Evolutionary conservation across 805 yeast species (phyloP), one percentile per base, ranked within the genome.

Genomic region (Candida rishiriensis): DNA sequence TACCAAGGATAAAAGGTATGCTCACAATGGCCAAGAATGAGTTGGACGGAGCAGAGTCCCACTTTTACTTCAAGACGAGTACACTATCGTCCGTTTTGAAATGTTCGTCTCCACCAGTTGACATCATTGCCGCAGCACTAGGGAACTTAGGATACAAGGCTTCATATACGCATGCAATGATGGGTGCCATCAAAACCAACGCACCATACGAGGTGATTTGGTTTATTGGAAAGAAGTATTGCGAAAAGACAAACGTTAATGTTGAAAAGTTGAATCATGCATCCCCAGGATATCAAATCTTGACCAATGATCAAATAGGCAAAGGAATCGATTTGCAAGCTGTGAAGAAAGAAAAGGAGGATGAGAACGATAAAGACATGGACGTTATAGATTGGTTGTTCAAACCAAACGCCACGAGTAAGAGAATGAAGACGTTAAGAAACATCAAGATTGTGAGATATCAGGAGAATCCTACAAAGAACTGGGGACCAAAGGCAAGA

Each of bases 1-100:
- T 76, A 18, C 83, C 85, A 46, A 75, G 99, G 60, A 87, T 93
- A 36, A 81, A 81, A 61, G 98, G 98, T 12, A 93, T 93, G 98
- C 68, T 89, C 29, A 86, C 93, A 0, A 69, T 91, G 57, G 98
- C 97, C 5, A 57, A 63, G 34, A 75, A 75, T 51, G 99, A 93
- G 63, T 57, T 91, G 34, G 58, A 54, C 3, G 70, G 76, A 17
- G 60, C 76, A 0, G 95, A 90, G 26, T 88, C 93, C 59, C 91
- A 88, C 65, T 89, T 93, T 60, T 93, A 88, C 65, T 83, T 91
- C 68, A 80, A 85, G 45, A 85, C 95, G 31, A 83, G 88, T 48
- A 78, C 79, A 44, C 53, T 91, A 35, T 78, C 95, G 0, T 81
- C 91, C 2, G 73, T 85, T 11, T 68, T 91, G 55, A 86, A 86